These are phyloP conservation scores for Aspergillus felis DNA, from an alignment of 2,329 filamentous ascomycete species.

Conservation along the genomic window DNA sequence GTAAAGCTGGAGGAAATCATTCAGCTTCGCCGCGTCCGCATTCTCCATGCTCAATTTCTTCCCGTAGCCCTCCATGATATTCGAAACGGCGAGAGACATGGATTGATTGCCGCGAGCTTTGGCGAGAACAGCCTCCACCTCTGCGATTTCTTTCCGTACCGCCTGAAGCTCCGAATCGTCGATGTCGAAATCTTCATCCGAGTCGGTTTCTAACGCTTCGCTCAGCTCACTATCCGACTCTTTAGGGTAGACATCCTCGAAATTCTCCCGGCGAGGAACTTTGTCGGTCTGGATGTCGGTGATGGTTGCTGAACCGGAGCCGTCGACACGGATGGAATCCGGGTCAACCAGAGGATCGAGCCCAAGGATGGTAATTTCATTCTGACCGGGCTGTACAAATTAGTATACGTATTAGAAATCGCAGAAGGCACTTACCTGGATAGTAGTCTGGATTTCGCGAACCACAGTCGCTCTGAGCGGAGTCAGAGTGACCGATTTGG, in stretches of 20 bases:
- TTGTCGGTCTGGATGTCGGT: conserved; percentile 61
- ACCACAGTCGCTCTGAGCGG: conserved; percentile 58
- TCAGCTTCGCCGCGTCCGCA: conserved; percentile 28
- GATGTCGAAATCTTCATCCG: conserved; percentile 4
- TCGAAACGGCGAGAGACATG: conserved; percentile 18
- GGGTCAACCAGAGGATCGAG: conserved; percentile 52
- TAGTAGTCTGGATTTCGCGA: conserved; percentile 55
- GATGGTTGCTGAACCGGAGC: conserved; percentile 55
- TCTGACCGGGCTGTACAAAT: conserved; percentile 46
- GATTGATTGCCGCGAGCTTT: conserved; percentile 24
- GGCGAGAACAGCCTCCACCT: conserved; percentile 29
- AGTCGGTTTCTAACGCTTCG: background rate
- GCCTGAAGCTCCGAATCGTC: conserved; percentile 20
- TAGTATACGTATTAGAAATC: too few species aligned
- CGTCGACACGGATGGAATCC: conserved; percentile 58
- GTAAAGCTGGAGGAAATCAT: conserved; percentile 35
- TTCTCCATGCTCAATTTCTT: conserved; percentile 26
- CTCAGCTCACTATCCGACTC: conserved; percentile 1
- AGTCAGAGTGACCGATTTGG: conserved; percentile 61
- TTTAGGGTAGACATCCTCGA: conserved; percentile 51
- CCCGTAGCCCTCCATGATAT: conserved; percentile 35
- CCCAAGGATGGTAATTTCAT: conserved; percentile 55
- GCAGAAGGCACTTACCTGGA: conserved; percentile 36
- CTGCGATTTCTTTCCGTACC: conserved; percentile 28
- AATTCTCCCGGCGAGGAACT: conserved; percentile 53